Evolutionary conservation across 345 rosid species (phyloP), one percentile per base, ranked within the genome.

Genomic region (Jatropha curcas): DNA sequence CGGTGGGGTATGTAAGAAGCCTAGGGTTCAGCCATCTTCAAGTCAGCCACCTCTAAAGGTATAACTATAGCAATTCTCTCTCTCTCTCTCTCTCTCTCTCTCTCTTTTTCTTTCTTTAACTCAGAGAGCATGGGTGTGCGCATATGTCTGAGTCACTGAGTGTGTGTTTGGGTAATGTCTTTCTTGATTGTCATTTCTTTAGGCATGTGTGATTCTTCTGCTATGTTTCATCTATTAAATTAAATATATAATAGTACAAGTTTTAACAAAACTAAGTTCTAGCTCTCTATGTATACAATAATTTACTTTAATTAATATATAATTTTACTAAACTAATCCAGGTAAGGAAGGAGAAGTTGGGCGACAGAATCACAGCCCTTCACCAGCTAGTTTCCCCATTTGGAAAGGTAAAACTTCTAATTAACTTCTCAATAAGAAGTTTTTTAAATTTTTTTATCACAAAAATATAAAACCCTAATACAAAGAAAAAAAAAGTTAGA

Each of bases 301-400:
- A 19, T 51, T 7, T 24, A 25, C 7, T 22, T 5, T 24, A 68
- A 17, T 2, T 43, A 19, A 41, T 22, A n/a, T n/a, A n/a, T 28
- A 25, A 24, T n/a, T n/a, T n/a, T 48, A 50, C 30, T 53, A 68
- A 34, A 20, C 25, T 56, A 33, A 34, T 30, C 41, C 82, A 92
- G 97, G 97, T 89, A 74, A 86, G 97, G 86, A 94, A 90, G 87
- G 97, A 92, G 85, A 92, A 90, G 73, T 63, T 90, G 74, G 97
- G 97, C 58, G 97, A 92, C 66, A 80, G 97, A 80, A 89, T 90
- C 57, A 89, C 93, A 74, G 86, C 97, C 34, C 94, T 94, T 80
- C 98, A 94, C 87, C 97, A 94, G 81, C 87, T 94, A 28, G 98
- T 92, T 82, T 94, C 98, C 76, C 98, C 97, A 62, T 92, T 94